These are phyloP conservation scores for Zopfochytrium polystomum DNA, from an alignment of 371 early-diverging fungal species.

Conservation along the genomic window DNA sequence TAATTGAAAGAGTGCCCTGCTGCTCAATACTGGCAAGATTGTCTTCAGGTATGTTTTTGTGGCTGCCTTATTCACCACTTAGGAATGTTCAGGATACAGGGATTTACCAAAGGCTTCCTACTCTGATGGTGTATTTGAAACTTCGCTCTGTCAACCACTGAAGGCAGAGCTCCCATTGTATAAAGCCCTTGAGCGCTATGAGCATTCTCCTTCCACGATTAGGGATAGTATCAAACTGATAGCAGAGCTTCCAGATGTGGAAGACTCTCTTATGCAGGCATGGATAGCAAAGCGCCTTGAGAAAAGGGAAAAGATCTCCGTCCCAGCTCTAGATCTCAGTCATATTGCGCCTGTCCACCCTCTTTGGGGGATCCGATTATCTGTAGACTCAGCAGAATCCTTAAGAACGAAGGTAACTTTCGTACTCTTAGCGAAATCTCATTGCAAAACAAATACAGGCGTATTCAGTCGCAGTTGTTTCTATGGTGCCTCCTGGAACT, in stretches of 20 bases:
- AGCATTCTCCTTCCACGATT: no score
- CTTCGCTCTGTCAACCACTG: background rate
- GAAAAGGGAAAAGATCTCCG: conserved; percentile 8
- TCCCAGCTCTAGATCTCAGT: conserved; percentile 4
- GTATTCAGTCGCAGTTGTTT: conserved; percentile 13
- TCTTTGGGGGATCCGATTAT: conserved; percentile 2
- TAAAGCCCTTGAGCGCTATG: background rate
- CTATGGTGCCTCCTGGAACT: conserved; percentile 7
- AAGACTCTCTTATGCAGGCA: conserved; percentile 7
- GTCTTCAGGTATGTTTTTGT: background rate
- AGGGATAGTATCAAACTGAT: background rate
- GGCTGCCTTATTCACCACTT: background rate
- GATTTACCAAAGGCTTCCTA: background rate
- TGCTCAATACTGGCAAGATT: conserved; percentile 6
- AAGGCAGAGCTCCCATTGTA: background rate
- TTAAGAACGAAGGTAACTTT: conserved; percentile 12
- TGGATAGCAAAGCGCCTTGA: conserved; percentile 16
- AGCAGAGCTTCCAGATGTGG: background rate
- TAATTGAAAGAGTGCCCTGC: background rate
- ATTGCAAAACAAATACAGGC: background rate
- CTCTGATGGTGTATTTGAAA: conserved; percentile 5
- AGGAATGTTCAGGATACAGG: background rate
- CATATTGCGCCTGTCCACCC: conserved; percentile 2
- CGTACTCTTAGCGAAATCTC: background rate
- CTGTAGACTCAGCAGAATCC: conserved; percentile 11